A percentile compares a stretch with the other conserved stretches of the same genome.
Conservation (phyloP, 169 alveolate genomes). For the Plasmodium billcollinsi region DNA sequence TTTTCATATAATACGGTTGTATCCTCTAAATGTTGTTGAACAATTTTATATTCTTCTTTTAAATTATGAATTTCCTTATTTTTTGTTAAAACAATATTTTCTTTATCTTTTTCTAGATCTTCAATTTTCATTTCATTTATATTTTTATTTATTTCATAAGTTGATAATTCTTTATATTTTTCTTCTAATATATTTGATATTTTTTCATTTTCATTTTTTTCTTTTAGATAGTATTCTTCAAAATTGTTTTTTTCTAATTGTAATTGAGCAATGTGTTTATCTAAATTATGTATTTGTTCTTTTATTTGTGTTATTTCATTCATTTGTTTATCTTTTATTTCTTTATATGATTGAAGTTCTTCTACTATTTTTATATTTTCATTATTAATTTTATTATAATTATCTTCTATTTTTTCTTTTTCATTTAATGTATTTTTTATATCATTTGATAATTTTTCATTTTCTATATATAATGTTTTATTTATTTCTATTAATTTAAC, state of each 20-base stretch:
- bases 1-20: constrained; percentile 14
- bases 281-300: not conserved
- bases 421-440: constrained; percentile 16
- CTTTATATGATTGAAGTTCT: constrained; percentile 1
- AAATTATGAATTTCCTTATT: constrained; percentile 14
- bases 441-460: constrained; percentile 35
- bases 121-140: not conserved
- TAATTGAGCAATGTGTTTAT: constrained; percentile 15
- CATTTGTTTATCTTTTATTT: constrained; percentile 9
- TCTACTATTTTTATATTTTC: constrained; percentile 29
- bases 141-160: constrained; percentile 2
- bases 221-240: not conserved
- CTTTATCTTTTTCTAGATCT: constrained; percentile 20
- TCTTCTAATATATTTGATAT: constrained; percentile 17
- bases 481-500: constrained; percentile 27
- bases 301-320: constrained; percentile 6
- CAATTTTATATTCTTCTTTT: constrained; percentile 7
- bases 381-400: not conserved
- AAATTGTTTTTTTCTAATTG: constrained; percentile 25
- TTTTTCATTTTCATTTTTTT: constrained; percentile 16
- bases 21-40: constrained; percentile 38
- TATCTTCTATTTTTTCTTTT: constrained; percentile 30
- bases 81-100: not conserved
- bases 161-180: constrained; percentile 5
- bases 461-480: constrained; percentile 13